Conservation (phyloP, 169 alveolate species). For the Plasmodium gaboni region DNA sequence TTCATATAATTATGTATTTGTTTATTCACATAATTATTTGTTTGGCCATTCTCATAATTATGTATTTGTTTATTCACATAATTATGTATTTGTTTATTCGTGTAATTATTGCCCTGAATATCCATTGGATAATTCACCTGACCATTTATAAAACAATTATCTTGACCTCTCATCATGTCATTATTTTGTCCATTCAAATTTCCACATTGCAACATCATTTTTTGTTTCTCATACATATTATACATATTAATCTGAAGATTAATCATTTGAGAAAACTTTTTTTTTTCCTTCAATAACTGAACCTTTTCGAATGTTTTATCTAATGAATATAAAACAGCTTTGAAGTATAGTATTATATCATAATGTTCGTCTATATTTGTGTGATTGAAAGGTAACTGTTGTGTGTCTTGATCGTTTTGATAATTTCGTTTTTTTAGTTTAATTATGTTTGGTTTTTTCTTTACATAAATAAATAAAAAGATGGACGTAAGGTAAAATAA, state of each 20-base stretch:
- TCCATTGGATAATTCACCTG: not conserved
- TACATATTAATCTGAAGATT: conserved; percentile 40
- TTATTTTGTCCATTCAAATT: too few species aligned
- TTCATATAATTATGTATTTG: too few species aligned
- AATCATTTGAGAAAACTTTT: conserved; percentile 13
- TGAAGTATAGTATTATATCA: conserved; percentile 40
- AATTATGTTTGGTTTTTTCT: conserved; percentile 19
- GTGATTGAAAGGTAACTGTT: conserved; percentile 27
- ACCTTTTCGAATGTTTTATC: conserved; percentile 62
- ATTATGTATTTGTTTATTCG: too few species aligned
- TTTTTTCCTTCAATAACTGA: conserved; percentile 21
- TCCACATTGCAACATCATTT: not conserved
- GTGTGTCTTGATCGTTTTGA: not conserved
- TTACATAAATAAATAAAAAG: conserved; percentile 42
- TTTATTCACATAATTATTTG: too few species aligned
- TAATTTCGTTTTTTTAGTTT: conserved; percentile 11
- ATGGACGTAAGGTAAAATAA: conserved; percentile 53
- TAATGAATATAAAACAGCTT: conserved; percentile 40
- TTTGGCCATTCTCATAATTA: too few species aligned
- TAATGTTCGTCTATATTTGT: conserved; percentile 20
- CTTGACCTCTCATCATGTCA: too few species aligned
- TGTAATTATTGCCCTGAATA: too few species aligned
- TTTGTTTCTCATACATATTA: conserved; percentile 15
- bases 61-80: too few species aligned
- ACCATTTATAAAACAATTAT: not conserved